phyloP scores from a whole-genome alignment of 805 yeast genomes.

The Pichia cephalocereana region DNA sequence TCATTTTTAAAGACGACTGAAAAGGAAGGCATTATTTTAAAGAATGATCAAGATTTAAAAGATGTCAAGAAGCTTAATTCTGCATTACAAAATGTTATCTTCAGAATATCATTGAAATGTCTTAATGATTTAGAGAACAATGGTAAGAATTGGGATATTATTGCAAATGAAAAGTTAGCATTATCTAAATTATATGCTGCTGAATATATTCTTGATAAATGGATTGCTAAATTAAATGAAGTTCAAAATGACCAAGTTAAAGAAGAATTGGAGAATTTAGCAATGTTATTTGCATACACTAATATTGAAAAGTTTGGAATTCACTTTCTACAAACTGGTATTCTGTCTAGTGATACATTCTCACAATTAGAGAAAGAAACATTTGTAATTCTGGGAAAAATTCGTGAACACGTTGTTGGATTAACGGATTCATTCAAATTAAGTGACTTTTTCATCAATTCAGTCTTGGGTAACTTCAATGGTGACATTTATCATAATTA shows the following conservation, averaged over 20 bases:
- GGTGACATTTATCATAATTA: constrained; percentile 82
- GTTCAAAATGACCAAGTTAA: constrained; percentile 25
- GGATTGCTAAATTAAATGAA: constrained; percentile 26
- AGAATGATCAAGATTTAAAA: constrained; percentile 20
- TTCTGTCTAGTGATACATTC: constrained; percentile 42
- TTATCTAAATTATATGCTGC: constrained; percentile 44
- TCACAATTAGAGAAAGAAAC: constrained; percentile 32
- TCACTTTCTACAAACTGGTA: constrained; percentile 55
- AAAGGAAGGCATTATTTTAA: constrained; percentile 26
- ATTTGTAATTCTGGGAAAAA: constrained; percentile 35
- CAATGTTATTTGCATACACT: constrained; percentile 54
- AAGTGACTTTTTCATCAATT: constrained; percentile 71
- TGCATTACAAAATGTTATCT: constrained; percentile 33
- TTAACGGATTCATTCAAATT: constrained; percentile 79
- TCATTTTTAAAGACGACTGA: constrained; percentile 24
- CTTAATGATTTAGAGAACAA: constrained; percentile 25
- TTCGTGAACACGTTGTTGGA: constrained; percentile 65
- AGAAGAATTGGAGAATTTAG: constrained; percentile 42
- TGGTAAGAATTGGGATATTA: constrained; percentile 35
- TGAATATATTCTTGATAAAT: constrained; percentile 35
- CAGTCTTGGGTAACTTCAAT: constrained; percentile 71
- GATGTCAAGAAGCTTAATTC: constrained; percentile 25
- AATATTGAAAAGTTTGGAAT: constrained; percentile 66
- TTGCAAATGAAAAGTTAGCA: constrained; percentile 36
- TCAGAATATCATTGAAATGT: constrained; percentile 29